Percentiles rank a stretch among this genome's conserved stretches.
phyloP scores from a whole-genome alignment of 1,284 basidiomycete genomes.

The Tylopilus sp. region DNA sequence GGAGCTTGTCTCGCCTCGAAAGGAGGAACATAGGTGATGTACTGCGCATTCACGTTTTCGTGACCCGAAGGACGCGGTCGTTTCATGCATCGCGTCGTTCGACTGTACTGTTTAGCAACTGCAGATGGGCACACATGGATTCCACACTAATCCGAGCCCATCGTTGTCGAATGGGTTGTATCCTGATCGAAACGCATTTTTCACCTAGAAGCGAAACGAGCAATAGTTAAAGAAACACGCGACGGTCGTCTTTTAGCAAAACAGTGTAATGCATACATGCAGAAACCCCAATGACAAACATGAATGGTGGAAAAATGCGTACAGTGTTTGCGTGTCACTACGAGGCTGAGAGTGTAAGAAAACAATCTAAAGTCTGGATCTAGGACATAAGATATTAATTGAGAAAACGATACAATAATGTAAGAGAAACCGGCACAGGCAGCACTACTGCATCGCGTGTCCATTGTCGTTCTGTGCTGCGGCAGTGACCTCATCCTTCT shows the following conservation, averaged over 20 bases:
- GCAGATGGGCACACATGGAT: neutral
- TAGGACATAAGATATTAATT: constrained; percentile 26
- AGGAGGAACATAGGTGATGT: constrained; percentile 27
- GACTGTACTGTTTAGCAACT: constrained; percentile 7
- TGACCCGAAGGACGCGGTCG: neutral
- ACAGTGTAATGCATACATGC: constrained; percentile 19
- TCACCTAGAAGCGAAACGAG: neutral
- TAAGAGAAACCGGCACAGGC: neutral
- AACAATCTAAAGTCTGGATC: constrained; percentile 31
- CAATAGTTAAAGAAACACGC: neutral
- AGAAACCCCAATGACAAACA: constrained; percentile 5
- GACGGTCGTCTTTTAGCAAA: neutral
- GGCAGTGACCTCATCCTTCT: constrained; percentile 26
- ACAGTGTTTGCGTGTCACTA: constrained; percentile 21
- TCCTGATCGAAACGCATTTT: constrained; percentile 4
- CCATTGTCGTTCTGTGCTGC: constrained; percentile 12
- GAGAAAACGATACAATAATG: constrained; percentile 16
- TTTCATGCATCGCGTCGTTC: constrained; percentile 43
- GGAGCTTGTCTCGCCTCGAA: constrained; percentile 32
- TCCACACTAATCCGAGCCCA: neutral
- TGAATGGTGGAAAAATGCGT: constrained; percentile 20
- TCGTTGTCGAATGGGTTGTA: constrained; percentile 2
- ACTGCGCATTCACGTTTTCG: neutral
- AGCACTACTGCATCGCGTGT: constrained; percentile 10
- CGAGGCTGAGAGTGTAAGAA: constrained; percentile 9